Base-by-base conservation (phyloP, 2,329 filamentous ascomycete species). In the Claviceps monticola region DNA sequence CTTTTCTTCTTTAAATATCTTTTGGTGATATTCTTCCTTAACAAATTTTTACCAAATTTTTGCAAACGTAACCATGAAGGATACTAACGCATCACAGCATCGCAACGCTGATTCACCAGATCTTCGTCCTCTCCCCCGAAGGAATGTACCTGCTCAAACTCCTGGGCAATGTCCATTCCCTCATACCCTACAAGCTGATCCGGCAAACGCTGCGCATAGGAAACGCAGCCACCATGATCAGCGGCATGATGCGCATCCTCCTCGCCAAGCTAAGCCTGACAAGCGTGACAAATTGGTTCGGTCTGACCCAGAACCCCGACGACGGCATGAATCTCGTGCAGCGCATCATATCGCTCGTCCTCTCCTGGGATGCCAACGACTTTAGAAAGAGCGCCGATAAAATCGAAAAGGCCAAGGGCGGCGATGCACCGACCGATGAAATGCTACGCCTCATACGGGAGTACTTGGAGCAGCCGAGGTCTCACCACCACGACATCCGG, bases 251-350 rank as follows among this genome's bases (percentile, higher is more conserved):
- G 63, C 77, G 74, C 50, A 69, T 91, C 16, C 73, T 90, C 16
- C 73, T 93, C 14, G 82, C 86, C n/a, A 93, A 93, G 67, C 70
- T 89, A 52, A 86, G 84, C 57, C 72, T 91, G 4, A 81, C 80
- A 1, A 80, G 80, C 7, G 68, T 91, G 49, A 88, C 86, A 4
- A 90, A 89, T 62, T 91, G 84, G 83, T 75, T 90, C 11, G 86
- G 87, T 0, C 64, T 88, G 41, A 89, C 83, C 0, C 76, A 78
- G 46, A 80, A 79, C 46, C 78, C 82, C 0, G 80, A 88, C 55
- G 84, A 89, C 57, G 86, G 86, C 46, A 87, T 88, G 84, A 93
- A 90, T 61, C 64, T 91, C 8, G 65, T 93, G 57, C 86, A 91
- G 65, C 70, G 83, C 44, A 89, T 93, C 56, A 81, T 91, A 21